A percentile compares a stretch with the other conserved stretches of the same genome.
These are phyloP conservation scores for Aureobasidium sp. DNA, from an alignment of 2,329 filamentous ascomycete genomes.

Conservation along the genomic window DNA sequence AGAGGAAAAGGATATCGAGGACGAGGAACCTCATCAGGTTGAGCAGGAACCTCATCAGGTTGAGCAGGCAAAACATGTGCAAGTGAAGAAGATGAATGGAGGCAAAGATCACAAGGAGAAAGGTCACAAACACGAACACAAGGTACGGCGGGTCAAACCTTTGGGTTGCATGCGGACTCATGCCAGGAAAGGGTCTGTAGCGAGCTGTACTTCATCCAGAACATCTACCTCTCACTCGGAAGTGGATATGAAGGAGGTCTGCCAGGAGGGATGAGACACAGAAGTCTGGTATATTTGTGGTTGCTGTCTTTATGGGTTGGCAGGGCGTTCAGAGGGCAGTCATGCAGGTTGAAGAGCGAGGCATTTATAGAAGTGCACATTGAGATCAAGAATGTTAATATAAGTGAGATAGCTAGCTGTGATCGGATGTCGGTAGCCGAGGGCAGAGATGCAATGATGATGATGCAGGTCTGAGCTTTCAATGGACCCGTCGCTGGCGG, in stretches of 20 bases:
- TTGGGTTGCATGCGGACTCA: background rate
- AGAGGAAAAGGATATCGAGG: background rate
- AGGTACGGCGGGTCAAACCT: background rate
- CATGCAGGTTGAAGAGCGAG: no score
- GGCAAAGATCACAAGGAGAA: background rate
- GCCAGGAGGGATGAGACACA: background rate
- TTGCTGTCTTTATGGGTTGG: no score
- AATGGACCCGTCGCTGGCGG: background rate
- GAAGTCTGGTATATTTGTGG: background rate
- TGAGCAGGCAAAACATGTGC: background rate
- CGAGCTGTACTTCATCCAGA: background rate
- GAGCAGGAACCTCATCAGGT: background rate
- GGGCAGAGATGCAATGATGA: constrained; percentile 1
- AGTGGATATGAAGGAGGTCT: background rate
- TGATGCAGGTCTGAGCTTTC: constrained; percentile 10
- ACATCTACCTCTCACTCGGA: background rate
- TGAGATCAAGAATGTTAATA: background rate
- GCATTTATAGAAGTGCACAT: no score
- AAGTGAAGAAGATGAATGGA: background rate
- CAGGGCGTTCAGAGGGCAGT: no score
- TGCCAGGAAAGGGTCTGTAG: background rate
- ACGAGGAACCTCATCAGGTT: background rate
- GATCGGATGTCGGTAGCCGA: constrained; percentile 3
- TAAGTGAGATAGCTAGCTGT: background rate
- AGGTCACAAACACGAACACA: background rate